Percentiles rank a stretch among this genome's conserved stretches.
Evolutionary conservation across 768 basidiomycete genomes (phyloP).

Genomic region (Panaeolus papilionaceus): DNA sequence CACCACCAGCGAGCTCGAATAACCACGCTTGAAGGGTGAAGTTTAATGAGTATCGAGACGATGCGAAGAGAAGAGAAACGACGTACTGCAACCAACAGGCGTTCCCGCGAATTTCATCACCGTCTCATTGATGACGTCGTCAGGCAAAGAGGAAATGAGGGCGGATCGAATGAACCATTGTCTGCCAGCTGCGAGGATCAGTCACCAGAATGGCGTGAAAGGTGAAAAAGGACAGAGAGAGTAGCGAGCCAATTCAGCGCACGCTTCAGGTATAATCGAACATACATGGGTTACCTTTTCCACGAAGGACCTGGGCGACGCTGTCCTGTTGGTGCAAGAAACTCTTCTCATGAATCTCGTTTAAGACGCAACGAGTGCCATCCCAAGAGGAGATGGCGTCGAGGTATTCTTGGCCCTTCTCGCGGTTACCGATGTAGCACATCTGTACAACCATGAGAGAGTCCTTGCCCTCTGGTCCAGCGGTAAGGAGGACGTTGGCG

Average conservation of each 20-base stretch:
- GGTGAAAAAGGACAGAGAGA: background rate
- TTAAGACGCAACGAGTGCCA: conserved; percentile 83
- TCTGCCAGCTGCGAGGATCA: conserved; percentile 59
- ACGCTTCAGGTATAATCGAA: background rate
- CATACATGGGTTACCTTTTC: conserved; percentile 59
- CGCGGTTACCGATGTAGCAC: conserved; percentile 83
- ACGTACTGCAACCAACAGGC: conserved; percentile 91
- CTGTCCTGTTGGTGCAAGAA: conserved; percentile 92
- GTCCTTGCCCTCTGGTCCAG: conserved; percentile 83
- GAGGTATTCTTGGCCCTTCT: conserved; percentile 79
- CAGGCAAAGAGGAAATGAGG: conserved; percentile 82
- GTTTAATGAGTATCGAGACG: conserved; percentile 7
- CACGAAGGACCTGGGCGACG: conserved; percentile 87
- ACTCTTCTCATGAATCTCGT: conserved; percentile 90
- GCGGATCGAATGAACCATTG: conserved; percentile 94
- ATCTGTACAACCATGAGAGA: conserved; percentile 92
- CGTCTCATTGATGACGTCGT: conserved; percentile 85
- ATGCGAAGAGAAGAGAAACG: background rate
- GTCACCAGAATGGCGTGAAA: background rate
- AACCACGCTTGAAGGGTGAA: conserved; percentile 71
- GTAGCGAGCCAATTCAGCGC: conserved; percentile 19
- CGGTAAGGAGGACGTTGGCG: conserved; percentile 89
- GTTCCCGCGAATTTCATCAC: conserved; percentile 82
- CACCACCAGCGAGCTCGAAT: conserved; percentile 89
- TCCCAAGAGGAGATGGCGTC: conserved; percentile 88